phyloP scores from a whole-genome alignment of 1,139 yeast species.

The Dujonia santamariae region DNA sequence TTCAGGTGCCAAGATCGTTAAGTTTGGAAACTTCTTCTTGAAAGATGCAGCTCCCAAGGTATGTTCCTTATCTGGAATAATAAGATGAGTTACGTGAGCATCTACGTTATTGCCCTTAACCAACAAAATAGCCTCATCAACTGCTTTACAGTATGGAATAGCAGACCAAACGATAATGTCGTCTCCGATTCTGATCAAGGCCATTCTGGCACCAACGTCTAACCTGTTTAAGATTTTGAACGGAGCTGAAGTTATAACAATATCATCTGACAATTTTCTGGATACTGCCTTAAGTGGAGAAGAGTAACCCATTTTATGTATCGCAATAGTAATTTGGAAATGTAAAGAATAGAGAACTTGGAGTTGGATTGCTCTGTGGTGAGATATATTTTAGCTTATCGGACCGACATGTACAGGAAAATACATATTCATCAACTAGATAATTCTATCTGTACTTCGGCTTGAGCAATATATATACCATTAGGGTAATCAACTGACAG shows the following conservation, averaged over 20 bases:
- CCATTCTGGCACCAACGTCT: slow-evolving; percentile 62
- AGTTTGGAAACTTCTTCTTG: slow-evolving; percentile 43
- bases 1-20: slow-evolving; percentile 51
- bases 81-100: slow-evolving; percentile 38
- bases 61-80: slow-evolving; percentile 55
- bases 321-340: too few species aligned
- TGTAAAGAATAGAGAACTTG: too few species aligned
- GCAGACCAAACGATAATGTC: slow-evolving; percentile 57
- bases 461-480: too few species aligned
- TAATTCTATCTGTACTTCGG: too few species aligned
- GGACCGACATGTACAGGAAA: too few species aligned
- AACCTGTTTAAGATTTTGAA: slow-evolving; percentile 40
- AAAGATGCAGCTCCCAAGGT: slow-evolving; percentile 55
- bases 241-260: slow-evolving; percentile 49
- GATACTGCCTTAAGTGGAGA: slow-evolving; percentile 34
- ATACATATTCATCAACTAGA: too few species aligned
- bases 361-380: too few species aligned
- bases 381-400: too few species aligned
- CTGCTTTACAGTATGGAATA: slow-evolving; percentile 52
- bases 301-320: slow-evolving; percentile 40
- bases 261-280: slow-evolving; percentile 42
- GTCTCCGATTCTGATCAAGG: slow-evolving; percentile 39
- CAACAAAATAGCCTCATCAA: slow-evolving; percentile 34
- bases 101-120: slow-evolving; percentile 24
- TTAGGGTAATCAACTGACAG: too few species aligned